phyloP scores from a whole-genome alignment of 2,329 filamentous ascomycete genomes.

The Aspergillus pseudoviridinutans region DNA sequence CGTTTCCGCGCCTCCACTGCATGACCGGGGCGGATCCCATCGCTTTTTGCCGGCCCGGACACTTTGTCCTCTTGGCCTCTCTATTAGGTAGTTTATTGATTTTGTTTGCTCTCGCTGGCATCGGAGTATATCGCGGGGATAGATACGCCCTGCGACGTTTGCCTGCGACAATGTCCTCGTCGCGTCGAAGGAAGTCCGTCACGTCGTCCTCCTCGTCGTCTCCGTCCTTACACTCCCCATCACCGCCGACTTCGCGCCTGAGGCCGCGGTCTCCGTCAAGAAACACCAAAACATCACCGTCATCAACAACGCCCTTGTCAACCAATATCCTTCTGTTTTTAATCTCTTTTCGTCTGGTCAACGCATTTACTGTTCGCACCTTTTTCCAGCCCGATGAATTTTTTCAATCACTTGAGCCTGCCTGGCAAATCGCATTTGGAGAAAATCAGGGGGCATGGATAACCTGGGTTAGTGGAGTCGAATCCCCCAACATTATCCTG shows the following conservation, averaged over 20 bases:
- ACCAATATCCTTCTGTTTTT: conserved; percentile 37
- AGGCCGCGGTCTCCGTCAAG: conserved; percentile 6
- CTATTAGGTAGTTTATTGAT: neutral
- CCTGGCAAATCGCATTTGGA: conserved; percentile 86
- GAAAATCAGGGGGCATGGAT: conserved; percentile 76
- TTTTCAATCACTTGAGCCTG: conserved; percentile 92
- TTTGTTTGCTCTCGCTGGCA: neutral
- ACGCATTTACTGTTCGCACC: conserved; percentile 73
- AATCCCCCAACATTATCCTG: neutral
- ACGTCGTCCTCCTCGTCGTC: neutral
- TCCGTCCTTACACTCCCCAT: neutral
- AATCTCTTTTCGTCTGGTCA: conserved; percentile 70
- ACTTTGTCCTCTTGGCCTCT: neutral
- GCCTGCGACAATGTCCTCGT: conserved; percentile 1
- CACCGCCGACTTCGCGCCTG: conserved; percentile 7
- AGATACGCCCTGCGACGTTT: neutral
- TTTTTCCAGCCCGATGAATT: conserved; percentile 99
- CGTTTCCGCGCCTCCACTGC: neutral
- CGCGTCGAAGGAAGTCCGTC: neutral
- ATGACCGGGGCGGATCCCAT: conserved; percentile 2
- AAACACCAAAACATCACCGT: neutral
- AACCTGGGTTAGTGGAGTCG: conserved; percentile 71
- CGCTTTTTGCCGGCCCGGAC: conserved; percentile 5
- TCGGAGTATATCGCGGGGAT: neutral
- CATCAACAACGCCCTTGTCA: conserved; percentile 3